These are phyloP conservation scores for Fusarium pseudonygamai DNA, from an alignment of 2,329 filamentous ascomycete species.

Conservation along the genomic window DNA sequence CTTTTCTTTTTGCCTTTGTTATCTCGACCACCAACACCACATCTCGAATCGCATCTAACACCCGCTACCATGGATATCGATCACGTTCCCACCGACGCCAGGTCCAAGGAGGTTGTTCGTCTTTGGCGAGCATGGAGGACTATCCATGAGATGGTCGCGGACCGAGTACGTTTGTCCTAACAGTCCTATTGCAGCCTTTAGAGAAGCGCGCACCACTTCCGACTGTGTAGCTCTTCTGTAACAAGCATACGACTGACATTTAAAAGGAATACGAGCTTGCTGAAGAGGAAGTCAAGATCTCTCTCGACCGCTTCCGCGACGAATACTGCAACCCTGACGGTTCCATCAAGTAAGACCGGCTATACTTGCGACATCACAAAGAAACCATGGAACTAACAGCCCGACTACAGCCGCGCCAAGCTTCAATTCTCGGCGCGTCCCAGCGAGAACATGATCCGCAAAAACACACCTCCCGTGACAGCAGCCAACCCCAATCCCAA, in stretches of 20 bases:
- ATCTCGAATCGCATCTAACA: neutral
- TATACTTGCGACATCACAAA: neutral
- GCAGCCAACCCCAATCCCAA: constrained; percentile 75
- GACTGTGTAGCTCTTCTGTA: neutral
- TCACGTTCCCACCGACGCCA: constrained; percentile 58
- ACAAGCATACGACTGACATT: constrained; percentile 17
- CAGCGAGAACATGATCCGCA: constrained; percentile 82
- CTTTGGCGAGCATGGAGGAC: constrained; percentile 96
- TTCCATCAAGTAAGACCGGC: constrained; percentile 72
- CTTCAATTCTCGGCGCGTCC: constrained; percentile 92
- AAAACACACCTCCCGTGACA: constrained; percentile 79
- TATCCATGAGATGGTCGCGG: constrained; percentile 92
- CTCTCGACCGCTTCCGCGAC: constrained; percentile 80
- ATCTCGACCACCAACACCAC: constrained; percentile 1
- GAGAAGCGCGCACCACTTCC: neutral
- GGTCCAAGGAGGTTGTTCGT: constrained; percentile 66
- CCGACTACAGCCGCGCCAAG: constrained; percentile 71
- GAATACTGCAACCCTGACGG: constrained; percentile 79
- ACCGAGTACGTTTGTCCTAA: constrained; percentile 69
- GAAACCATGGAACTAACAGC: constrained; percentile 1
- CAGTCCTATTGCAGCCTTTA: neutral
- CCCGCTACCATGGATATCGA: constrained; percentile 49
- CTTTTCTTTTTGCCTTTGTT: constrained; percentile 14
- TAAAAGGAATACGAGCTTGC: constrained; percentile 89
- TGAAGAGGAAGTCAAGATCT: constrained; percentile 88